Evolutionary conservation across 2,329 filamentous ascomycete species (phyloP).

Genomic region (Colletotrichum sublineola): DNA sequence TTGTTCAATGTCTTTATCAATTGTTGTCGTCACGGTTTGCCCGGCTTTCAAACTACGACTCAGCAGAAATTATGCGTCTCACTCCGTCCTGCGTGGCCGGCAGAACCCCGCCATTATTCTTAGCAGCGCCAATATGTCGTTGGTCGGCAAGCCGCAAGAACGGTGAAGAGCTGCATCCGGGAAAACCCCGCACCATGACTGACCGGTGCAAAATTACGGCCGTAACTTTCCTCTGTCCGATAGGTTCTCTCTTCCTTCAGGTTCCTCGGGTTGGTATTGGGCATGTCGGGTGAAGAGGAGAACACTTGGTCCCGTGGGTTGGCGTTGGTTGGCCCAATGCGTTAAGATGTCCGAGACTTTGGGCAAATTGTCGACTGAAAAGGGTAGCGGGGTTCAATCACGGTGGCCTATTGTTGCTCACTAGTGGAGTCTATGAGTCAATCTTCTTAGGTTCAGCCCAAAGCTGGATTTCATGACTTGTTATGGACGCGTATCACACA

Average conservation of each 20-base stretch:
- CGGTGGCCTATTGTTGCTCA: no score
- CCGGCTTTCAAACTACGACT: no score
- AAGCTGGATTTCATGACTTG: no score
- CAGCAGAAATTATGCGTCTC: not conserved
- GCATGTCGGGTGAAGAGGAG: not conserved
- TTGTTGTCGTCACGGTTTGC: fast-evolving
- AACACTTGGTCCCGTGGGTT: no score
- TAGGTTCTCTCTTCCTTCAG: not conserved
- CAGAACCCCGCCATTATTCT: not conserved
- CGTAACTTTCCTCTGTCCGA: not conserved
- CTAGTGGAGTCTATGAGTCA: no score
- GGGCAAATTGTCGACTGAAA: not conserved
- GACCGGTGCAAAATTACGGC: not conserved
- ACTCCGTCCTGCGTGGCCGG: not conserved
- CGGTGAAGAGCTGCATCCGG: not conserved
- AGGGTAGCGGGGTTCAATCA: not conserved
- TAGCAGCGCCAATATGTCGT: not conserved
- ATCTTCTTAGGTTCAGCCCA: no score
- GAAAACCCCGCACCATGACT: not conserved
- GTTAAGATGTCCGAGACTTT: not conserved
- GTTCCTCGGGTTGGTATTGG: not conserved
- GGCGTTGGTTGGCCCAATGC: not conserved
- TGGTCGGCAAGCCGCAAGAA: not conserved
- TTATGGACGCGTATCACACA: not conserved
- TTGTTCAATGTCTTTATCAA: not conserved